Percentiles rank a stretch among this genome's conserved stretches.
phyloP scores from a whole-genome alignment of 768 basidiomycete species.

The Russula compacta region DNA sequence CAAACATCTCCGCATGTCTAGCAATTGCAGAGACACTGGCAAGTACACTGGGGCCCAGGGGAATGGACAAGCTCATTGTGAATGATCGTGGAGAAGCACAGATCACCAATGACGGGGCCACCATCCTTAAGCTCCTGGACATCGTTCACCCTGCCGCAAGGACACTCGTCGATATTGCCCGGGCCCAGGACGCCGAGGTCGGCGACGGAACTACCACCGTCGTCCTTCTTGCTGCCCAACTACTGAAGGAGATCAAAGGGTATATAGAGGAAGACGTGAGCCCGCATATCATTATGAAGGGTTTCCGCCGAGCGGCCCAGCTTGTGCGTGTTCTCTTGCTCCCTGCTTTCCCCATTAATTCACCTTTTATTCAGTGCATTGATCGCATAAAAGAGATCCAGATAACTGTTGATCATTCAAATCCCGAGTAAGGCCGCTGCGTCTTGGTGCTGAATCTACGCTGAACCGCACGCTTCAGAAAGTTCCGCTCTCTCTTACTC shows the following conservation, averaged over 20 bases:
- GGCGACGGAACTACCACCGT: conserved; percentile 98
- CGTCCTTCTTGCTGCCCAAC: conserved; percentile 86
- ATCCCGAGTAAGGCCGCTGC: conserved; percentile 66
- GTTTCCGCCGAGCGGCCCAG: conserved; percentile 79
- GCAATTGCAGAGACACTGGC: conserved; percentile 88
- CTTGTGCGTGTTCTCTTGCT: conserved; percentile 46
- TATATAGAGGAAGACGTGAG: conserved; percentile 97
- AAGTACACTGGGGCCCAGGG: conserved; percentile 92
- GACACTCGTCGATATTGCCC: conserved; percentile 96
- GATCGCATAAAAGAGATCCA: conserved; percentile 86
- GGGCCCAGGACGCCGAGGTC: conserved; percentile 96
- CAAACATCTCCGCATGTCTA: conserved; percentile 94
- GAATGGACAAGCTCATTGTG: conserved; percentile 98
- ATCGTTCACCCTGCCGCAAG: conserved; percentile 97
- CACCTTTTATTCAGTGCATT: conserved; percentile 46
- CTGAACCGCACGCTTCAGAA: conserved; percentile 36
- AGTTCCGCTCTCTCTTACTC: conserved; percentile 86
- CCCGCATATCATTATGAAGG: conserved; percentile 97
- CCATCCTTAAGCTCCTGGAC: conserved; percentile 93
- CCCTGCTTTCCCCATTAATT: conserved; percentile 1
- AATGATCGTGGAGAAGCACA: conserved; percentile 90
- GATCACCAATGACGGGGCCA: conserved; percentile 99
- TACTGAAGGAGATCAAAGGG: conserved; percentile 83
- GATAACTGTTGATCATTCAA: conserved; percentile 78
- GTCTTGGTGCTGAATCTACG: not conserved